phyloP scores from a whole-genome alignment of 306 rosid species.

The Gastrolobium bilobum region DNA sequence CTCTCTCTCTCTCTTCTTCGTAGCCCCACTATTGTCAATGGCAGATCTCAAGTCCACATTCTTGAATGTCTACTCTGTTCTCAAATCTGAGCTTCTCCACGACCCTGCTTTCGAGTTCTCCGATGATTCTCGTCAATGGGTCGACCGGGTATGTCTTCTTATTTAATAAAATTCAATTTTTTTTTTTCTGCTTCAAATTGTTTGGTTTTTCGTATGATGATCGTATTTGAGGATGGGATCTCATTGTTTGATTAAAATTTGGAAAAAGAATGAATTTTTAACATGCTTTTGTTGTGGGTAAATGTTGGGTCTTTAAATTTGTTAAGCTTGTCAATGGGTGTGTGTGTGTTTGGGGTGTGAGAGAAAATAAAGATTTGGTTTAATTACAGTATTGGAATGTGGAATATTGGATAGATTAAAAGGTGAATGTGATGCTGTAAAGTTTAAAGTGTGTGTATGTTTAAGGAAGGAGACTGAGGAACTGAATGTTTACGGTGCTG shows the following conservation, averaged over 20 bases:
- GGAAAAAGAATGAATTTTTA: not conserved
- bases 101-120: slow-evolving; percentile 86
- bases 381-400: not conserved
- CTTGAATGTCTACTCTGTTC: slow-evolving; percentile 71
- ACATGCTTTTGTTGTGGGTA: not conserved
- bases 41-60: slow-evolving; percentile 83
- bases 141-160: slow-evolving; percentile 60
- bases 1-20: too few relatives aligned
- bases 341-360: too few relatives aligned
- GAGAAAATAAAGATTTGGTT: not conserved
- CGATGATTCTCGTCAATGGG: slow-evolving; percentile 75
- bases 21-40: slow-evolving; percentile 49
- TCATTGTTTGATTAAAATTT: not conserved
- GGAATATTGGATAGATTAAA: not conserved
- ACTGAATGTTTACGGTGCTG: not conserved
- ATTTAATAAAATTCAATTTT: too few relatives aligned
- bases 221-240: not conserved
- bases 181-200: not conserved
- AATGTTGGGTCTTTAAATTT: not conserved
- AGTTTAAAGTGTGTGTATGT: not conserved
- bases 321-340: not conserved
- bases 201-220: not conserved
- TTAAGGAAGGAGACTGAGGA: not conserved
- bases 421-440: not conserved
- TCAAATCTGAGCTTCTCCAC: slow-evolving; percentile 74